Evolutionary conservation across 2,329 filamentous ascomycete genomes (phyloP), one percentile per base, ranked within the genome.

Genomic region (Aureobasidium vineae): DNA sequence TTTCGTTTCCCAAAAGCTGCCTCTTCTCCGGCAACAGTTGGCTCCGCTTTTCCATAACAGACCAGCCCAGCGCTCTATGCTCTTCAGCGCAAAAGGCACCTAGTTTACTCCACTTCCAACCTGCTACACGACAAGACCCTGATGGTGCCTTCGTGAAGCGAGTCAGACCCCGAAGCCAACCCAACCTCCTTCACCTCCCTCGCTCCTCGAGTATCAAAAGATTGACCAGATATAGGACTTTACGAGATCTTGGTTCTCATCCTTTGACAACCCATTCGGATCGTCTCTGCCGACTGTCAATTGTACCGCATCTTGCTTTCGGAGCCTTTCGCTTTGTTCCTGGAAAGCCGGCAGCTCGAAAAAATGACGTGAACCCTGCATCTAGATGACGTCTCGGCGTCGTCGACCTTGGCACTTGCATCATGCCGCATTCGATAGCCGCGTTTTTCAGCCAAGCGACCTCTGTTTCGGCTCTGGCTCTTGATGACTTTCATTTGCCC

Each of bases 1-100:
- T 63, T 52, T 52, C 47, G 31, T 43, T 63, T 63, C 43, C 47
- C 28, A n/a, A 19, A 36, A 53, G 50, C 60, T 63, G 60, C 60
- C 45, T 63, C 60, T 53, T 15, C 60, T 63, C 60, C 60, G 60
- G 60, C 11, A 41, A 40, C 59, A 50, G 7, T 23, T 38, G 60
- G 60, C 23, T 63, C 60, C 60, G 60, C 60, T 63, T 63, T 63
- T 53, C n/a, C 60, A 53, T 26, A 63, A 60, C 56, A 60, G 56
- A 60, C 56, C 56, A 23, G n/a, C 19, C 56, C 40, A 33, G 28
- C 10, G 40, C n/a, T 47, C 10, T 38, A 43, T 38, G 33, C 6
- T 28, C 38, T 41, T 26, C 53, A 15, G 13, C 40, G 54, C 56
- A 45, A 60, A 60, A 60, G 41, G 13, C 56, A 60, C 56, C 56